Conservation (phyloP, 257 asterid genomes). For the Cordia subcordata region DNA sequence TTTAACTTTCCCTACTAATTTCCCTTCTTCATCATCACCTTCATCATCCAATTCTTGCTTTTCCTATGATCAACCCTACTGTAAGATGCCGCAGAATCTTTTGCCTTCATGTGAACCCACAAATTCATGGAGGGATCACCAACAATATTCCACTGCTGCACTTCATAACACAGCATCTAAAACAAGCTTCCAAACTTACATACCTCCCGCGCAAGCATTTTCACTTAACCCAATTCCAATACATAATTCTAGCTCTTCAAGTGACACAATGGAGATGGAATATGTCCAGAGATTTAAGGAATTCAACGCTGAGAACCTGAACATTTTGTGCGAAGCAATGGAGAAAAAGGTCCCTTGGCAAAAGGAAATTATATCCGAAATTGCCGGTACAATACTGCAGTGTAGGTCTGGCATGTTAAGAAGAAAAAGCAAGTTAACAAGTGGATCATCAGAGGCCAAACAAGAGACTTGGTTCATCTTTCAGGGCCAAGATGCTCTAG, state of each 20-base stretch:
- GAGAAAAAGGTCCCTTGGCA: slow-evolving; percentile 64
- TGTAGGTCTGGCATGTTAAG: slow-evolving; percentile 69
- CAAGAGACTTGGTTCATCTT: slow-evolving; percentile 79
- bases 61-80: slow-evolving; percentile 30
- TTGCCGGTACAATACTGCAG: slow-evolving; percentile 56
- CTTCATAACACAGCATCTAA: background rate
- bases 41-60: slow-evolving; percentile 46
- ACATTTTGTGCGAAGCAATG: slow-evolving; percentile 50
- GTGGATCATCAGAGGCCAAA: slow-evolving; percentile 16
- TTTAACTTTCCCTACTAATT: slow-evolving; percentile 37
- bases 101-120: slow-evolving; percentile 3
- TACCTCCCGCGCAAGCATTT: slow-evolving; percentile 12
- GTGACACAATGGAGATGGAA: slow-evolving; percentile 53
- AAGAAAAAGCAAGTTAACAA: slow-evolving; percentile 23
- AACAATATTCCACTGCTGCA: background rate
- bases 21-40: slow-evolving; percentile 44
- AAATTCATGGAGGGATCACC: slow-evolving; percentile 8
- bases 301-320: slow-evolving; percentile 49
- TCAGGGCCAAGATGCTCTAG: slow-evolving; percentile 48
- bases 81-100: background rate
- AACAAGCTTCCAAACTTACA: slow-evolving; percentile 18
- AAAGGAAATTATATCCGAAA: slow-evolving; percentile 42
- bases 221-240: slow-evolving; percentile 26
- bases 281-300: slow-evolving; percentile 46
- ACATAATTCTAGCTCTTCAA: slow-evolving; percentile 53